These are phyloP conservation scores for Sarocladium oryzae DNA, from an alignment of 2,329 filamentous ascomycete genomes.

Conservation along the genomic window DNA sequence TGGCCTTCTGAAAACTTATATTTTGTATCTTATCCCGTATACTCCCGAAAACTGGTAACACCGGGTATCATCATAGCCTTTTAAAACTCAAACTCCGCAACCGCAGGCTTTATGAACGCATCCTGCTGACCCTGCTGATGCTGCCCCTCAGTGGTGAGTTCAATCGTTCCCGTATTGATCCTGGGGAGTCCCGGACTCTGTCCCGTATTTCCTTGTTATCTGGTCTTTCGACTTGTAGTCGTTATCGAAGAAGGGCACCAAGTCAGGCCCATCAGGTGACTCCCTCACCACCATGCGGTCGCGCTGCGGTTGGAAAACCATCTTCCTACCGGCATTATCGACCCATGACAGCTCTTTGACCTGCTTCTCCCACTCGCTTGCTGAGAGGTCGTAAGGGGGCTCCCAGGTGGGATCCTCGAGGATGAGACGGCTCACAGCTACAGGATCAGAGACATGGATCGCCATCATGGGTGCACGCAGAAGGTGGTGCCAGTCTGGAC, in stretches of 20 bases:
- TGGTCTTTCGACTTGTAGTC: too few species aligned
- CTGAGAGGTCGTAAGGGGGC: conserved; percentile 15
- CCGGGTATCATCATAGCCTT: too few species aligned
- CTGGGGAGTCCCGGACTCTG: too few species aligned
- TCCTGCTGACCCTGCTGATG: too few species aligned
- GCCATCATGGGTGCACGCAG: conserved; percentile 36
- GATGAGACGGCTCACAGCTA: conserved; percentile 34
- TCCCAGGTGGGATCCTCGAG: conserved; percentile 38
- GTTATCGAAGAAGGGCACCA: neutral
- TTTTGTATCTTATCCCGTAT: too few species aligned
- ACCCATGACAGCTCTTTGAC: conserved; percentile 14
- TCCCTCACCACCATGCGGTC: conserved; percentile 6
- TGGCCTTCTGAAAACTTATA: too few species aligned
- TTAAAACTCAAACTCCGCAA: too few species aligned
- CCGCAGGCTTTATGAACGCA: too few species aligned
- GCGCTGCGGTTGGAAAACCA: neutral
- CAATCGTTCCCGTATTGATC: too few species aligned
- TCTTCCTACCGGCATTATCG: conserved; percentile 13
- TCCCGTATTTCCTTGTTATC: too few species aligned
- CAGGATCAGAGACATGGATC: conserved; percentile 23
- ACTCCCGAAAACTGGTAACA: too few species aligned
- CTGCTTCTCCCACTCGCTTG: neutral
- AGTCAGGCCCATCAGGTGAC: neutral
- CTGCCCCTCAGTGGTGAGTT: too few species aligned
- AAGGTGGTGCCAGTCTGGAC: conserved; percentile 32